Base-by-base conservation (phyloP, 176 grass and related monocot species). In the Zoysia pacifica region DNA sequence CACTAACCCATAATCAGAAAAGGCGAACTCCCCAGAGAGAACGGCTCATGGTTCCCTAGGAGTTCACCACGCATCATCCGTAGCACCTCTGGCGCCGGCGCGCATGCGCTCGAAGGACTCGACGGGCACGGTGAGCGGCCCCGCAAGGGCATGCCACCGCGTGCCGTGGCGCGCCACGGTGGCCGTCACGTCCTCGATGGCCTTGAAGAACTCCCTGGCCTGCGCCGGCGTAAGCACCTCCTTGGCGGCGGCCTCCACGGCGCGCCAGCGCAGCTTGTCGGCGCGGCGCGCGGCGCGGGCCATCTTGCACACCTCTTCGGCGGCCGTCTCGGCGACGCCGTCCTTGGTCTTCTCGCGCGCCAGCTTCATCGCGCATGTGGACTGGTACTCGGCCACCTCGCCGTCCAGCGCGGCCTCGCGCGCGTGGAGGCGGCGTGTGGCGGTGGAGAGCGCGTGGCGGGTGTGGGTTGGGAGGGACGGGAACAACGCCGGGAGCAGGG, bases 191-290 rank as follows among this genome's bases (percentile, higher is more conserved):
- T 84, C 76, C 64, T 84, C 86, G 9, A 88, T 65, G 54, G 86
- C 76, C 81, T 54, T 76, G 62, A 88, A 63, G 70, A 88, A 84
- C 81, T 84, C 81, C 86, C 62, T 84, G 39, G 81, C 86, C 81
- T 88, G 86, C 81, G 76, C 76, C 20, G 81, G 81, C 39, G 86
- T 6, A 15, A 88, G 81, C 70, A 84, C 86, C 86, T 88, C 86
- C 81, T 41, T 80, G 7, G 18, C 71, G 20, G 81, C 86, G 55
- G 81, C 81, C 81, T 88, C 86, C 28, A 88, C 86, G 70, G 86
- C 81, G 70, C 86, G 86, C 81, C 86, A 88, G 19, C 86, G 81
- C 39, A 88, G 81, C 86, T 88, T 88, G 86, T 88, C 81, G 15
- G 86, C 86, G 16, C 81, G 64, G 20, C 86, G 69, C 5, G 81